phyloP scores from a whole-genome alignment of 2,329 filamentous ascomycete genomes.

The Calonectria naviculata region DNA sequence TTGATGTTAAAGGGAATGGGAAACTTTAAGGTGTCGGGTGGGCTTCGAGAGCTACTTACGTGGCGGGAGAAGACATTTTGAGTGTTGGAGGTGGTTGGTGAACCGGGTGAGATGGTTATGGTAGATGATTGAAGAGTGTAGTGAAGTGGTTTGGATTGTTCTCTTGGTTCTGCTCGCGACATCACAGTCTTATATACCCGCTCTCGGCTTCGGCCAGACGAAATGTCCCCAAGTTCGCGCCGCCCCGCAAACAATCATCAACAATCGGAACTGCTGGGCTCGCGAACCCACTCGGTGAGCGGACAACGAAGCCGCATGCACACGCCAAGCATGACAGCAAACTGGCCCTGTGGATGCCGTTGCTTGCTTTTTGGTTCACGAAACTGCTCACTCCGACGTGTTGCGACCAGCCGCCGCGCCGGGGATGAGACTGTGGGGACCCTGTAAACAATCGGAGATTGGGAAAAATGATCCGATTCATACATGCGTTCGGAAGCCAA shows the following conservation, averaged over 20 bases:
- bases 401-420: not conserved
- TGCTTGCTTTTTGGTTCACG: slow-evolving; percentile 6
- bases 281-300: not conserved
- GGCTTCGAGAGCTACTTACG: not conserved
- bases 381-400: not conserved
- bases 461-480: slow-evolving; percentile 4
- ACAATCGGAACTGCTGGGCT: not conserved
- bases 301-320: not conserved
- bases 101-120: not conserved
- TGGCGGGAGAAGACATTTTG: not conserved
- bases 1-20: slow-evolving; percentile 5
- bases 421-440: not conserved
- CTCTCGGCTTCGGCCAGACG: not conserved
- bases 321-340: not conserved
- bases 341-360: not conserved
- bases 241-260: not conserved
- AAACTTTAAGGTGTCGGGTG: not conserved
- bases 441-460: slow-evolving; percentile 7
- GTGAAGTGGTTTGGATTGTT: not conserved
- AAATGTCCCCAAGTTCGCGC: not conserved
- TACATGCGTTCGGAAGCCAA: not conserved
- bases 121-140: not conserved
- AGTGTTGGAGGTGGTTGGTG: not conserved
- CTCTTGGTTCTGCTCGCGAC: not conserved
- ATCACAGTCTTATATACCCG: not conserved